phyloP scores from a whole-genome alignment of 1,284 basidiomycete genomes.

The Melanopsichium pennsylvanicum region DNA sequence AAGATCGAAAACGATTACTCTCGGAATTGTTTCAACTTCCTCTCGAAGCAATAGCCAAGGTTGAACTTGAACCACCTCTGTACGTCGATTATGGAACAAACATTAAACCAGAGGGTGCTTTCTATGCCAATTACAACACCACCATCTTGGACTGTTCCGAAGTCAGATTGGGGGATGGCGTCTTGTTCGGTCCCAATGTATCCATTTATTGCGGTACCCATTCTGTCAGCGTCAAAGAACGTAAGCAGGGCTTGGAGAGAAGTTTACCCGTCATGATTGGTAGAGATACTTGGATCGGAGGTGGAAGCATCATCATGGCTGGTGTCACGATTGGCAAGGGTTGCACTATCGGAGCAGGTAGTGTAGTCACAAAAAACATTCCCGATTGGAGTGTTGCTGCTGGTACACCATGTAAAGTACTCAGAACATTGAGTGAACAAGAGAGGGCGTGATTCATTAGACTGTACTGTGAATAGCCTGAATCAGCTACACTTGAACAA shows the following conservation, averaged over 20 bases:
- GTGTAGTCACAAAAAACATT: slow-evolving; percentile 69
- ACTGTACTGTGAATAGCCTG: no score
- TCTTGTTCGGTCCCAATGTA: slow-evolving; percentile 55
- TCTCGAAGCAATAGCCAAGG: not conserved
- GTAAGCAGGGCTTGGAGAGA: slow-evolving; percentile 47
- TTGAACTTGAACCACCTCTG: slow-evolving; percentile 43
- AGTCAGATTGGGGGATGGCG: slow-evolving; percentile 49
- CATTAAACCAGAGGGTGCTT: slow-evolving; percentile 55
- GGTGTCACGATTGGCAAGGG: slow-evolving; percentile 69
- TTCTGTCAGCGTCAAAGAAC: slow-evolving; percentile 42
- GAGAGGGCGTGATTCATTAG: slow-evolving; percentile 39
- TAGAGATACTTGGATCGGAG: slow-evolving; percentile 64
- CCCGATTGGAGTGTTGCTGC: slow-evolving; percentile 67
- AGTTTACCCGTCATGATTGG: slow-evolving; percentile 54
- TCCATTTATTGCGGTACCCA: slow-evolving; percentile 58
- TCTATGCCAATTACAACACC: slow-evolving; percentile 56
- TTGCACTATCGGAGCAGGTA: slow-evolving; percentile 68
- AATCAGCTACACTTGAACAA: no score
- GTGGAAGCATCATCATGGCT: slow-evolving; percentile 67
- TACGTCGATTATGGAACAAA: slow-evolving; percentile 56
- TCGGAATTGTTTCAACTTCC: slow-evolving; percentile 24
- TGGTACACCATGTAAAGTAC: slow-evolving; percentile 68
- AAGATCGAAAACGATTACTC: slow-evolving; percentile 29
- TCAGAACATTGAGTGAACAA: slow-evolving; percentile 63
- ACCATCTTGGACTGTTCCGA: slow-evolving; percentile 55